Base-by-base conservation (phyloP, 148 eudicot species). In the Nepenthes gracilis region DNA sequence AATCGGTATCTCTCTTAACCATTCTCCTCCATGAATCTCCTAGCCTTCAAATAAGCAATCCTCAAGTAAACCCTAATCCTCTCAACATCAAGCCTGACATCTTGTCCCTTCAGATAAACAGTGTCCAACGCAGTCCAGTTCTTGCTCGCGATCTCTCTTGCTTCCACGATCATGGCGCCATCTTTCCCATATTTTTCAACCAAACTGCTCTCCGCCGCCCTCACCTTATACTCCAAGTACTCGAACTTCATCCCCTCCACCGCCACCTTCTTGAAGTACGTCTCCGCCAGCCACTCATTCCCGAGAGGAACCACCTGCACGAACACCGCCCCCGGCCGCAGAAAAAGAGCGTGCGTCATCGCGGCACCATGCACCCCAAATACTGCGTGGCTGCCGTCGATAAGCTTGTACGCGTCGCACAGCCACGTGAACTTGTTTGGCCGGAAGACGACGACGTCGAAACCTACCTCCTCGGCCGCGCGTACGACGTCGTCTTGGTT, bases 291-390 rank as follows among this genome's bases (percentile, higher is more conserved):
- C 78, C 75, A 63, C 9, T 80, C 74, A 1, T 64, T 73, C 11
- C 83, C 87, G 2, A 85, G 43, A 2, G 87, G 92, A 3, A 83
- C 83, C 33, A 85, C 69, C 12, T 85, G 83, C 12, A 78, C 12
- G 32, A 85, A 56, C 23, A 78, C 63, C 9, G 80, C 65, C 37
- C 77, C 75, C 2, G 87, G 81, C 40, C 77, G 64, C 5, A 85
- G 80, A 50, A 78, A 80, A 43, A 85, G 47, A 0, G 72, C 64
- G 43, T 85, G 83, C 1, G 87, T 80, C 6, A 82, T 51, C 8
- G 81, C 87, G 0, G 87, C 92, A 0, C 85, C 87, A 35, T 82
- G 81, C 5, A 75, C 83, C 0, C 83, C 83, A 61, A 79, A 67
- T 63, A 79, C 47, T 2, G 70, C 83, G n/a, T 79, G 80, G 51